Evolutionary conservation across 768 basidiomycete genomes (phyloP).

Genomic region (Phlebiopsis flavidoalba): DNA sequence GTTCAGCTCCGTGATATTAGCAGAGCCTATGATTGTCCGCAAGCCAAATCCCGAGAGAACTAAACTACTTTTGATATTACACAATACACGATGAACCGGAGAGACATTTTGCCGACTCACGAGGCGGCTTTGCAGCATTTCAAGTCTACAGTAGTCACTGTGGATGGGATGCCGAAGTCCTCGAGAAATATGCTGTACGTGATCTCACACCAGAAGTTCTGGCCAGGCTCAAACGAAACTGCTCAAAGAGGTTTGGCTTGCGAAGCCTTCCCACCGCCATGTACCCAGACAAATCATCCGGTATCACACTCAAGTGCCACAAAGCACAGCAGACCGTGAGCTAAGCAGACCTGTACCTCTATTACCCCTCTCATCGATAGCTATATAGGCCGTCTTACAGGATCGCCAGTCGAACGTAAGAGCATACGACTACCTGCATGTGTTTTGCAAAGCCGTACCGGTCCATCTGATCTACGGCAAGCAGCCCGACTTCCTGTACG

Average conservation of each 20-base stretch:
- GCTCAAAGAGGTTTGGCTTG: slow-evolving; percentile 36
- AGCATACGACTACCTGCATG: neutral
- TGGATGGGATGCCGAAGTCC: slow-evolving; percentile 37
- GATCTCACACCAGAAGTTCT: too few species aligned
- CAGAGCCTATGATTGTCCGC: slow-evolving; percentile 39
- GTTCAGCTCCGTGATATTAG: slow-evolving; percentile 35
- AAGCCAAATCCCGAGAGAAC: neutral
- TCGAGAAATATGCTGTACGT: neutral
- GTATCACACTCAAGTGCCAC: slow-evolving; percentile 20
- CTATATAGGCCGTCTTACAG: neutral
- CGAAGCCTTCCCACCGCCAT: slow-evolving; percentile 20
- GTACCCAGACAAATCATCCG: slow-evolving; percentile 16
- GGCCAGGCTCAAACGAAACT: too few species aligned
- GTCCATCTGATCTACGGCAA: neutral
- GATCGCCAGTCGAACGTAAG: neutral
- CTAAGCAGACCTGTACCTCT: too few species aligned
- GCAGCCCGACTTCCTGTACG: neutral
- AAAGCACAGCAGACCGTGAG: slow-evolving; percentile 15
- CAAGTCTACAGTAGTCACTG: slow-evolving; percentile 34
- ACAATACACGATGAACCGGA: slow-evolving; percentile 31
- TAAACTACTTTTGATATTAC: slow-evolving; percentile 11
- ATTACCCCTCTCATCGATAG: neutral
- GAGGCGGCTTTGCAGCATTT: slow-evolving; percentile 42
- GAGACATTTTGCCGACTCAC: slow-evolving; percentile 47
- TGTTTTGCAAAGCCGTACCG: neutral